phyloP scores from a whole-genome alignment of 768 basidiomycete species.

The Rhodotorula diobovata region DNA sequence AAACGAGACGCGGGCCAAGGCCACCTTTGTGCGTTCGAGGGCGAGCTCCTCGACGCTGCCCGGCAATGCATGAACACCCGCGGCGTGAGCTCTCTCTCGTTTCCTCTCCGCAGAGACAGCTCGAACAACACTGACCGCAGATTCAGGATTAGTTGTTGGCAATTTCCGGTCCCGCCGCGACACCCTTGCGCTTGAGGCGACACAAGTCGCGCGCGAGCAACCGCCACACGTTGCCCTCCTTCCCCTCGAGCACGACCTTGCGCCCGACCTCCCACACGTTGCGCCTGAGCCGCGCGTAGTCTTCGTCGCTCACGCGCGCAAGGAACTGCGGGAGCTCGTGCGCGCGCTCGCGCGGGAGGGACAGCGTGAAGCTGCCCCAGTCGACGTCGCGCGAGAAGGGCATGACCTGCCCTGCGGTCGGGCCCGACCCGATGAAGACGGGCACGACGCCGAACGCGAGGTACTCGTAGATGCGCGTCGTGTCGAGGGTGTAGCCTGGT shows the following conservation, averaged over 20 bases:
- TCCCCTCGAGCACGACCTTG: slow-evolving; percentile 19
- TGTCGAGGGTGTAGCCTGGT: slow-evolving; percentile 33
- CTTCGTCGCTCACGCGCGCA: slow-evolving; percentile 4
- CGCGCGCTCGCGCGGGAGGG: slow-evolving; percentile 17
- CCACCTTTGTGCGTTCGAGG: too few species aligned
- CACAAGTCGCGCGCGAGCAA: slow-evolving; percentile 22
- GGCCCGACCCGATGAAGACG: slow-evolving; percentile 29
- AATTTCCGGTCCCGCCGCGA: slow-evolving; percentile 1
- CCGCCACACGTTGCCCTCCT: slow-evolving; percentile 24
- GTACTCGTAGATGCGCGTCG: slow-evolving; percentile 33
- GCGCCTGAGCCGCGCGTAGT: slow-evolving; percentile 20
- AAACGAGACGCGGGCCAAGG: too few species aligned
- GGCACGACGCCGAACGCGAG: slow-evolving; percentile 35
- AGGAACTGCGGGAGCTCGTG: slow-evolving; percentile 14
- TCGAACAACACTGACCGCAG: too few species aligned
- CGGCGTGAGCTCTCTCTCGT: too few species aligned
- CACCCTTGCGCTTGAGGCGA: slow-evolving; percentile 17
- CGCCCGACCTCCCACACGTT: slow-evolving; percentile 24
- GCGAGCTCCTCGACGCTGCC: too few species aligned
- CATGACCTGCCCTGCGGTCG: slow-evolving; percentile 18
- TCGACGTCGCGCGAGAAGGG: slow-evolving; percentile 27
- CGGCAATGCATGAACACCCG: too few species aligned
- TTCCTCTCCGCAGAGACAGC: too few species aligned
- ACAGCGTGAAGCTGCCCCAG: slow-evolving; percentile 11
- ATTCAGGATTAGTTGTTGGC: slow-evolving; percentile 9